These are phyloP conservation scores for Paramecium octaurelia DNA, from an alignment of 73 alveolate species.

Conservation along the genomic window DNA sequence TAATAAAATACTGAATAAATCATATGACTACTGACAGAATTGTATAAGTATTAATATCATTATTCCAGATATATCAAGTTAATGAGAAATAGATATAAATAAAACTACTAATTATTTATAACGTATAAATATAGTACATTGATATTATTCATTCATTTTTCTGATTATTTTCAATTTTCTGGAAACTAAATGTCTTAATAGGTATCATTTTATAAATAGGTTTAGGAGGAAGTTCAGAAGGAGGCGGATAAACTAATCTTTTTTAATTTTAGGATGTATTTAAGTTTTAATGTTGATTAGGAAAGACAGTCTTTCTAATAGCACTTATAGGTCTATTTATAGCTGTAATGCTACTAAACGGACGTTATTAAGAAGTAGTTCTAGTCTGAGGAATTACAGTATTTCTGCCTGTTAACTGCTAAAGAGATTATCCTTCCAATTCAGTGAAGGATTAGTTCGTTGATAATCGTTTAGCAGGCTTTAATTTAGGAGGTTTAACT, in stretches of 20 bases:
- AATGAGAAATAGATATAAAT: not conserved
- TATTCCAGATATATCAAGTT: too few relatives aligned
- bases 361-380: not conserved
- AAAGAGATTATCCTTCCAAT: not conserved
- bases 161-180: not conserved
- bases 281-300: not conserved
- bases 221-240: not conserved
- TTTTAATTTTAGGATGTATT: not conserved
- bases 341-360: conserved; percentile 27
- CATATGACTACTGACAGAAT: not conserved
- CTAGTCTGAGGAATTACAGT: not conserved
- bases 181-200: not conserved
- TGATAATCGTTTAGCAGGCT: not conserved
- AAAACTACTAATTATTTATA: not conserved
- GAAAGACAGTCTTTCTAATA: not conserved
- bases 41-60: too few relatives aligned
- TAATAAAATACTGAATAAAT: not conserved
- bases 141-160: not conserved
- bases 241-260: conserved; percentile 11
- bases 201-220: not conserved
- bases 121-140: not conserved
- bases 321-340: conserved; percentile 15
- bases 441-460: not conserved
- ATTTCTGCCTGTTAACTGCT: conserved; percentile 5
- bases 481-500: not conserved